Percentiles rank a stretch among this genome's conserved stretches.
phyloP scores from a whole-genome alignment of 164 flowering plant species.

The Houttuynia cordata region DNA sequence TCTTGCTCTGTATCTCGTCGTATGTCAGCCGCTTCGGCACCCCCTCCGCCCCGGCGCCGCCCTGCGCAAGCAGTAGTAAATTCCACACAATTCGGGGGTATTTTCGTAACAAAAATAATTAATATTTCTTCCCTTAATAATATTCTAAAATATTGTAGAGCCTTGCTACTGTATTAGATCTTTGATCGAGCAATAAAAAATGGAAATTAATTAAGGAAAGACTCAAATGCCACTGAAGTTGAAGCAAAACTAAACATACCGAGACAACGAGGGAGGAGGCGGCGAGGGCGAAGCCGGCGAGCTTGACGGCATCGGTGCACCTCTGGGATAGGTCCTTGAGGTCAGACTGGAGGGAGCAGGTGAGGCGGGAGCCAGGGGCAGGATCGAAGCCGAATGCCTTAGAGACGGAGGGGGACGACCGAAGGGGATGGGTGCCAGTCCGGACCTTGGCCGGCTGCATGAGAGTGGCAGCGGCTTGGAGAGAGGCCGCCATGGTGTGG shows the following conservation, averaged over 20 bases:
- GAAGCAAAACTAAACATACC: constrained; percentile 24
- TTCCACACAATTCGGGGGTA: too few relatives aligned
- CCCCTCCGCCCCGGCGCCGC: constrained; percentile 89
- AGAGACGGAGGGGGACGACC: constrained; percentile 38
- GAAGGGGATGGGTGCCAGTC: constrained; percentile 24
- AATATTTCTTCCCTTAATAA: too few relatives aligned
- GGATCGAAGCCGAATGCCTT: constrained; percentile 61
- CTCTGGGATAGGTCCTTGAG: constrained; percentile 61
- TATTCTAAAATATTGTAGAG: too few relatives aligned
- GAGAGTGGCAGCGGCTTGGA: constrained; percentile 82
- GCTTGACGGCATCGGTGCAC: constrained; percentile 65
- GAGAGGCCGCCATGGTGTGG: constrained; percentile 62
- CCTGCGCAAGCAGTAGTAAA: constrained; percentile 24
- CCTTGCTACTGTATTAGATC: too few relatives aligned
- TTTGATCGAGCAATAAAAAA: too few relatives aligned
- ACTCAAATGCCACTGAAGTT: neutral
- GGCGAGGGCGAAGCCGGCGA: constrained; percentile 88
- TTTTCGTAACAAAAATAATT: too few relatives aligned
- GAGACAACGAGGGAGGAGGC: constrained; percentile 83
- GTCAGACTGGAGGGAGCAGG: constrained; percentile 73
- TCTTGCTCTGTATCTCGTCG: constrained; percentile 95
- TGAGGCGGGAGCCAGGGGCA: constrained; percentile 26
- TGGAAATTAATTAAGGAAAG: too few relatives aligned
- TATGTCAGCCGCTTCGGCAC: constrained; percentile 79
- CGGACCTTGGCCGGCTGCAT: constrained; percentile 71